These are phyloP conservation scores for Sporothrix sp. DNA, from an alignment of 2,329 filamentous ascomycete species.

Conservation along the genomic window DNA sequence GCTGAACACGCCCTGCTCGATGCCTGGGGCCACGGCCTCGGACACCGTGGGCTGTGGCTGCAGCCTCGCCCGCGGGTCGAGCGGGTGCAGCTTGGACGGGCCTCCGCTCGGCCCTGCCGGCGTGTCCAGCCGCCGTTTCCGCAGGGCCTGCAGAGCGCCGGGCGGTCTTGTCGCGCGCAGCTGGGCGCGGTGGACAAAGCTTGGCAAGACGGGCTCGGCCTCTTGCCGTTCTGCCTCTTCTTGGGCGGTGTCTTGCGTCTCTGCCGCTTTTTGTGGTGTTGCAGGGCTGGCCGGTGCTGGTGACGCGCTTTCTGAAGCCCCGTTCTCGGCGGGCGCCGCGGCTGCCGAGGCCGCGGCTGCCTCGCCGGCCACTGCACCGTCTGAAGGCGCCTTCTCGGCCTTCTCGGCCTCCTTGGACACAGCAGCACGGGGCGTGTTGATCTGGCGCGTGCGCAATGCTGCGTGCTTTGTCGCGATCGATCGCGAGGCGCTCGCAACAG, in stretches of 20 bases:
- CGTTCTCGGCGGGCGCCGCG: no score
- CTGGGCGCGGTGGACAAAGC: constrained; percentile 13
- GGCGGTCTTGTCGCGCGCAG: constrained; percentile 1
- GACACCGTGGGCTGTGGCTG: no score
- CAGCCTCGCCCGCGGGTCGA: constrained; percentile 16
- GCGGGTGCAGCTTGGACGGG: constrained; percentile 12
- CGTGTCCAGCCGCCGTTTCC: neutral
- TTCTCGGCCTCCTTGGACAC: no score
- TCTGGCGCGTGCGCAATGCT: constrained; percentile 45
- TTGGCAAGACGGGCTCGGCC: constrained; percentile 14
- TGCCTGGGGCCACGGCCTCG: constrained; percentile 29
- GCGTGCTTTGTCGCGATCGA: constrained; percentile 55
- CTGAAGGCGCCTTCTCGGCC: no score
- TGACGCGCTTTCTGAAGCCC: no score
- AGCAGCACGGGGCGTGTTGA: no score
- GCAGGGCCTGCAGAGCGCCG: constrained; percentile 3
- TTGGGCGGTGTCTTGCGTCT: no score
- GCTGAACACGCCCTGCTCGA: constrained; percentile 41
- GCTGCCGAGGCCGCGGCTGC: no score
- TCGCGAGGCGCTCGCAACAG: constrained; percentile 59
- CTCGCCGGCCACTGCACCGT: no score
- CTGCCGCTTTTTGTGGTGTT: no score
- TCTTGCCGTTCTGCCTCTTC: no score
- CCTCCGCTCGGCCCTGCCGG: neutral
- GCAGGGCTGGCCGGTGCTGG: no score